These are phyloP conservation scores for Rusavskia elegans DNA, from an alignment of 495 filamentous ascomycete genomes.

Conservation along the genomic window DNA sequence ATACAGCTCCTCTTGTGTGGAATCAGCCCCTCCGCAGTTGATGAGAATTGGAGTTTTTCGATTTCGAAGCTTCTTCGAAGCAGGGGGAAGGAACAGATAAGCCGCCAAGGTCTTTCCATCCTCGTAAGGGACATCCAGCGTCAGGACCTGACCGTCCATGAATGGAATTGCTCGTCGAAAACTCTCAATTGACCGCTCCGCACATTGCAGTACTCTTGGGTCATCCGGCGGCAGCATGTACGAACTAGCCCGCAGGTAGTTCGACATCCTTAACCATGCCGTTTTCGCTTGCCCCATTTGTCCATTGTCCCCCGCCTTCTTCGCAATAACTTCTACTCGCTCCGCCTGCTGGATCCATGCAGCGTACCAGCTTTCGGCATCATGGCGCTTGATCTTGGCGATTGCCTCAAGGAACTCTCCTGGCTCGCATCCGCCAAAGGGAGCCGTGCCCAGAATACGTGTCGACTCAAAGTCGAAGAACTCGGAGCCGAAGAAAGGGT, in stretches of 20 bases:
- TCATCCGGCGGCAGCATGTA: slow-evolving; percentile 8
- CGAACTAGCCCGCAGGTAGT: not conserved
- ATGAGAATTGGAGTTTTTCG: slow-evolving; percentile 28
- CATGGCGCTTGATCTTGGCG: slow-evolving; percentile 20
- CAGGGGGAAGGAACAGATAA: slow-evolving; percentile 25
- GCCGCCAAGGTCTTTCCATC: slow-evolving; percentile 17
- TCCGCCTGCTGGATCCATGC: slow-evolving; percentile 17
- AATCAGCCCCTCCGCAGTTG: slow-evolving; percentile 24
- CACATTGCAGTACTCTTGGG: slow-evolving; percentile 6
- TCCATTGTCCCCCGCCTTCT: slow-evolving; percentile 15
- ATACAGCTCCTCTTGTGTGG: slow-evolving; percentile 31
- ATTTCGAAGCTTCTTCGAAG: slow-evolving; percentile 4
- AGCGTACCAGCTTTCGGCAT: slow-evolving; percentile 25
- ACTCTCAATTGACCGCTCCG: slow-evolving; percentile 7
- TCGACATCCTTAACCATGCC: not conserved
- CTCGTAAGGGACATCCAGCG: slow-evolving; percentile 26
- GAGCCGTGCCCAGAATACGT: slow-evolving; percentile 24
- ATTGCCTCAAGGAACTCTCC: slow-evolving; percentile 25
- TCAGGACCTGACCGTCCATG: slow-evolving; percentile 22
- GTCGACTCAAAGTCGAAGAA: slow-evolving; percentile 33
- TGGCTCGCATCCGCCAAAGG: slow-evolving; percentile 23
- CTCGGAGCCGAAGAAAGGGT: slow-evolving; percentile 16
- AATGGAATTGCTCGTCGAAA: slow-evolving; percentile 14
- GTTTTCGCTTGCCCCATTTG: not conserved
- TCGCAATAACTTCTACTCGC: slow-evolving; percentile 18